Base-by-base conservation (phyloP, 257 asterid species). In the Solanum pinnatisectum region DNA sequence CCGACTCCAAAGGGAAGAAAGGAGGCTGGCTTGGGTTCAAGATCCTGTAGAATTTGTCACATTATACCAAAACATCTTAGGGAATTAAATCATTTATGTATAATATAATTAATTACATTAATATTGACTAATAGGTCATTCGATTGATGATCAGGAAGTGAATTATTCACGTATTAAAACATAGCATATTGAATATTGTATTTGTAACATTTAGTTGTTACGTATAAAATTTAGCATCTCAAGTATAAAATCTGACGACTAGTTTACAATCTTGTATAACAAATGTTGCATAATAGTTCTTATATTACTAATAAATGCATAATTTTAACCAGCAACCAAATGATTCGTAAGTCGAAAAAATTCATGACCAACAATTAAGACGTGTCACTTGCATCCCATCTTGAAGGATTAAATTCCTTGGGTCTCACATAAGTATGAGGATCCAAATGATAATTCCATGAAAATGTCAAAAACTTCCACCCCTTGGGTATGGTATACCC, bases 401-500 rank as follows among this genome's bases (percentile, higher is more conserved):
- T 70, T 70, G 77, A 70, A 70, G 39, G 77, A 70, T 70, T 70
- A 70, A 70, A 70, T 18, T 81, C 83, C 3, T 20, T 25, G 16
- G 89, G 87, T 4, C 70, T 25, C 15, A n/a, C 22, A 35, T 68
- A 63, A 60, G 27, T 68, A 14, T 87, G 76, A 59, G 84, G 84
- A 33, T 87, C 84, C 60, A 87, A 32, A 70, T 83, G 89, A 68
- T 82, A 71, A 8, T 11, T 46, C 49, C 87, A 68, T 35, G 70
- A 14, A 83, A 68, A 2, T 6, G 83, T 37, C 11, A 83, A 9
- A 6, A 68, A 67, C 22, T 42, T 87, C 87, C 89, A 87, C 14
- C 84, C 87, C 15, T 87, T 87, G 3, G 89, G 89, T 67, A 87
- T 68, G 11, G 25, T 87, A 40, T 87, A 87, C 3, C 87, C 89